phyloP scores from a whole-genome alignment of 1,139 yeast species.

The Blastobotrys apis region DNA sequence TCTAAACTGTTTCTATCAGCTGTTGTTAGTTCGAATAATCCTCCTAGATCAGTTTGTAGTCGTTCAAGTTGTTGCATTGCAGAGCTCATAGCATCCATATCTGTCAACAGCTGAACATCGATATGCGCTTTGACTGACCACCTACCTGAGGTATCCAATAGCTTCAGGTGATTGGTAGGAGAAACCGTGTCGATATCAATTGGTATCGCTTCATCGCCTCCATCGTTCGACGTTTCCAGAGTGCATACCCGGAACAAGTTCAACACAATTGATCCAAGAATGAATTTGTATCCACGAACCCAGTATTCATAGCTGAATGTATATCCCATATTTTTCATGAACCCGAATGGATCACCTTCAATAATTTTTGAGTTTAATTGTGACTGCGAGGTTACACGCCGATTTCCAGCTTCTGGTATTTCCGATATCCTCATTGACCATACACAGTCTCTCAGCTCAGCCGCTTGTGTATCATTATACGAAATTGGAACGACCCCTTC shows the following conservation, averaged over 20 bases:
- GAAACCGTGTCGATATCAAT: slow-evolving; percentile 32
- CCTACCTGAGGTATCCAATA: slow-evolving; percentile 53
- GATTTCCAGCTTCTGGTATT: slow-evolving; percentile 83
- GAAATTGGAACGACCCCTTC: slow-evolving; percentile 9
- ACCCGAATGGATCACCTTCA: slow-evolving; percentile 35
- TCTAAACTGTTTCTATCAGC: slow-evolving; percentile 84
- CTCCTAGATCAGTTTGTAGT: slow-evolving; percentile 61
- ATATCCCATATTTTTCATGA: slow-evolving; percentile 69
- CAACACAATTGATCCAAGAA: slow-evolving; percentile 59
- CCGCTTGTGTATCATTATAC: not conserved
- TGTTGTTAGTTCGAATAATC: slow-evolving; percentile 60
- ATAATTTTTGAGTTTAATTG: slow-evolving; percentile 60
- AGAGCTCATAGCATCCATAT: slow-evolving; percentile 62
- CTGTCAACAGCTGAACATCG: slow-evolving; percentile 68
- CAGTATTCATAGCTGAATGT: slow-evolving; percentile 60
- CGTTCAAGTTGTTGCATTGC: slow-evolving; percentile 60
- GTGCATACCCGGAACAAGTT: slow-evolving; percentile 53
- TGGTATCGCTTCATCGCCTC: slow-evolving; percentile 21
- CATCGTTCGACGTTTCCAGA: slow-evolving; percentile 14
- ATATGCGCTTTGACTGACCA: slow-evolving; percentile 65
- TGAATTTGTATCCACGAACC: slow-evolving; percentile 61
- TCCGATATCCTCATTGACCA: slow-evolving; percentile 75
- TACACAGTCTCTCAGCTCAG: slow-evolving; percentile 14
- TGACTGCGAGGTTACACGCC: slow-evolving; percentile 62
- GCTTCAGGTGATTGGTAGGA: slow-evolving; percentile 20